Conservation (phyloP, 768 basidiomycete species). For the Termitomyces sp. region DNA sequence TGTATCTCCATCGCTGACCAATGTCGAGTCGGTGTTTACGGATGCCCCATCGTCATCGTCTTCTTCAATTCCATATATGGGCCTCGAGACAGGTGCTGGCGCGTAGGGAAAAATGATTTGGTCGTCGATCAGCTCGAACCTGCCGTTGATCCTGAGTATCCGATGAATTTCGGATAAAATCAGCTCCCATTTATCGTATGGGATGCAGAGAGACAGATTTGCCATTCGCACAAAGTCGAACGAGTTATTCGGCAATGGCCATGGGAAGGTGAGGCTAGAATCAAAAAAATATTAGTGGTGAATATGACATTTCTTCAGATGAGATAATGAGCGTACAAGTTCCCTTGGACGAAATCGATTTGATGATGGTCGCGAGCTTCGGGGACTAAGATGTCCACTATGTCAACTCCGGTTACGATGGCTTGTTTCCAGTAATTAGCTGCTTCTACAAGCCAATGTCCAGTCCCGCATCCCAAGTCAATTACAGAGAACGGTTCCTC, state of each 20-base stretch:
- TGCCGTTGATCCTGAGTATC: conserved; percentile 58
- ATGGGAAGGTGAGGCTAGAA: conserved; percentile 46
- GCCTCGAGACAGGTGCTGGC: conserved; percentile 18
- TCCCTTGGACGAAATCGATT: conserved; percentile 55
- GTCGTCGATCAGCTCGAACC: conserved; percentile 76
- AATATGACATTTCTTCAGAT: not conserved
- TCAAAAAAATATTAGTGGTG: conserved; percentile 1
- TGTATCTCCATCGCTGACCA: conserved; percentile 19
- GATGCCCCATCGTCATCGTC: conserved; percentile 32
- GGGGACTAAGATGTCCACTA: conserved; percentile 48
- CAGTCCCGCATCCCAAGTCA: conserved; percentile 76
- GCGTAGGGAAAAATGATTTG: conserved; percentile 63
- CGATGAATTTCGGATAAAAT: conserved; percentile 62
- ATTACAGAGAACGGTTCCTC: conserved; percentile 55
- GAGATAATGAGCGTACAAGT: conserved; percentile 55
- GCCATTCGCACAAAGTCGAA: conserved; percentile 79
- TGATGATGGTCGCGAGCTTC: conserved; percentile 38
- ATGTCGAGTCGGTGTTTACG: conserved; percentile 20
- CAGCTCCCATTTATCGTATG: conserved; percentile 55
- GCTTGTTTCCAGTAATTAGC: conserved; percentile 60
- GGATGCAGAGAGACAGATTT: conserved; percentile 62
- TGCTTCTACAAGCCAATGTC: conserved; percentile 66
- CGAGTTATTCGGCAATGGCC: conserved; percentile 61
- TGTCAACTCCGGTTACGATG: conserved; percentile 63
- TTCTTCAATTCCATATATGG: conserved; percentile 12